Base-by-base conservation (phyloP, 2,329 filamentous ascomycete genomes). In the Grosmannia serpens region DNA sequence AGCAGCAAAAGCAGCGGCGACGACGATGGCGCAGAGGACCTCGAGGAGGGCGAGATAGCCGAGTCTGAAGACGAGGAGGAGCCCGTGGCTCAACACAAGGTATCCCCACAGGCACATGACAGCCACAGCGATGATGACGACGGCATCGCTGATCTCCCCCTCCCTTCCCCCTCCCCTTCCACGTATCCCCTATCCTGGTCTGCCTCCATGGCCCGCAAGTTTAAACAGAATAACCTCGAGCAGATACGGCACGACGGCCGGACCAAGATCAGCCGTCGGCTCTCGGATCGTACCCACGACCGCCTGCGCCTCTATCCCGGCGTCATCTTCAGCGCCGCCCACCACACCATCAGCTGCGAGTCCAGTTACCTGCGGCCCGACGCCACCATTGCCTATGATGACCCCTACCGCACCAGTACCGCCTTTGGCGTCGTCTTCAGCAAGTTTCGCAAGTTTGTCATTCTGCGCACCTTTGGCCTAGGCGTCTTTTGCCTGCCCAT, bases 361-460 rank as follows among this genome's bases (percentile, higher is more conserved):
- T 7, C 4, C 4, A 20, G 29, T 17, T 15, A 7, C 20, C 44
- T 15, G 15, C 38, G 10, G 15, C 11, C 15, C 26, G 10, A 49
- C 47, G 27, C 17, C 15, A 41, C 17, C 13, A 41, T 52, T 11
- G 26, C 27, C 1, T 54, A 53, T 1, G 58, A 56, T 15, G 67
- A 67, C 50, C 64, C 66, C 1, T 53, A 65, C 53, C 50, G 63
- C 26, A 67, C 66, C 1, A 60, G 64, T 9, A 66, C 66, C 1
- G 62, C 65, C 1, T 69, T 62, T 53, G 67, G 66, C 1, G 60
- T 62, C 0, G 60, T 67, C 1, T 47, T 62, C 31, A 65, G 64
- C 33, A 67, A 69, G 55, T 66, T 62, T 31, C 63, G 67, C 24
- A 67, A 65, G 52, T 64, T 67, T 63, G 54, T 69, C 5, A 65